These are phyloP conservation scores for Hebeloma cylindrosporum DNA, from an alignment of 768 basidiomycete genomes.

Conservation along the genomic window DNA sequence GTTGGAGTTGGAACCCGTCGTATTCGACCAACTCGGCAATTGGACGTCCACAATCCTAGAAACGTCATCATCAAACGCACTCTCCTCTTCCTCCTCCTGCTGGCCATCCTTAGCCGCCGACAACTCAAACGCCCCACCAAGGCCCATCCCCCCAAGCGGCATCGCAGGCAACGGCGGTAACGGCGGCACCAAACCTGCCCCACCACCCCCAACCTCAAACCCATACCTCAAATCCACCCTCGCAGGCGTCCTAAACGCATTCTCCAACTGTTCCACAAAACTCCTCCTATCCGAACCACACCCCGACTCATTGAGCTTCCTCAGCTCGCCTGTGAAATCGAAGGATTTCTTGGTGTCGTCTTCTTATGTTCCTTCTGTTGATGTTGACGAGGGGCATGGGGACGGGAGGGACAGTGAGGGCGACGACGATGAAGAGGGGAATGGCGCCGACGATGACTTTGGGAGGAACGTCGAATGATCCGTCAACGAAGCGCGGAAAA, in stretches of 20 bases:
- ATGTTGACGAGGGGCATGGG: too few species aligned
- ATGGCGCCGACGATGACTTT: too few species aligned
- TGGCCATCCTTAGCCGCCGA: conserved; percentile 1
- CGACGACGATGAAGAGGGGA: too few species aligned
- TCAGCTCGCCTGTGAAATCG: conserved; percentile 80
- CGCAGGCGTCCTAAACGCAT: conserved; percentile 75
- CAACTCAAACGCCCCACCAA: conserved; percentile 5
- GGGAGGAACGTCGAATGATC: too few species aligned
- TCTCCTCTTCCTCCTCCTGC: conserved; percentile 11
- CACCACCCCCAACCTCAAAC: too few species aligned
- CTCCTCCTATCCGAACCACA: conserved; percentile 64
- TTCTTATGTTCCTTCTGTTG: too few species aligned
- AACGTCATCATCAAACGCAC: too few species aligned
- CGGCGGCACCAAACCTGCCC: conserved; percentile 35
- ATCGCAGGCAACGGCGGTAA: conserved; percentile 55
- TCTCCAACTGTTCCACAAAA: conserved; percentile 82
- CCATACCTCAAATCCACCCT: conserved; percentile 58
- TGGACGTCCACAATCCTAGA: conserved; percentile 34
- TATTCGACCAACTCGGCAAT: too few species aligned
- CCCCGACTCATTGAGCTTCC: conserved; percentile 69
- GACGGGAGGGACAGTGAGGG: too few species aligned
- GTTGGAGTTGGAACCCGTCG: too few species aligned
- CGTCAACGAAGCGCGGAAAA: conserved; percentile 33
- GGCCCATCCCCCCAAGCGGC: conserved; percentile 26
- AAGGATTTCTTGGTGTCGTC: conserved; percentile 79